Evolutionary conservation across 495 filamentous ascomycete species (phyloP).

Genomic region (Talaromyces nanjingensis): DNA sequence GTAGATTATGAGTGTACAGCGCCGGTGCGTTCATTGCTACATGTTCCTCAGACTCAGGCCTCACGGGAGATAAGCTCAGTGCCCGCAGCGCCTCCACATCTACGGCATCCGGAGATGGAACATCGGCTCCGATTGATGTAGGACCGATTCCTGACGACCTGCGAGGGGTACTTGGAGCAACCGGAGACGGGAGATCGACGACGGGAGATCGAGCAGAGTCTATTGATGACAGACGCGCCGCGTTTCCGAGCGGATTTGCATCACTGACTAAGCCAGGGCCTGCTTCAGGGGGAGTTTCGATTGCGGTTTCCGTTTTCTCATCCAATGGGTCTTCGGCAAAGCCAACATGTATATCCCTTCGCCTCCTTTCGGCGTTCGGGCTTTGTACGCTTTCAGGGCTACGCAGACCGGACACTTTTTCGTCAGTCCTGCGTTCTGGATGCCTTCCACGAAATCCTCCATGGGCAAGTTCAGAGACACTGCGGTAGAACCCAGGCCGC

Average conservation of each 20-base stretch:
- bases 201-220: neutral
- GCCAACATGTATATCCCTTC: constrained; percentile 44
- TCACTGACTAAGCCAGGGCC: neutral
- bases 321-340: constrained; percentile 37
- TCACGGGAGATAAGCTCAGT: neutral
- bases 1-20: constrained; percentile 55
- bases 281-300: neutral
- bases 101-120: neutral
- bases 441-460: constrained; percentile 31
- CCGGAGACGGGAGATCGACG: neutral
- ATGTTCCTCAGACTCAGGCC: neutral
- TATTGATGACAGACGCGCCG: neutral
- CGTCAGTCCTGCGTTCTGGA: constrained; percentile 10
- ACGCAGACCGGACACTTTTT: constrained; percentile 8
- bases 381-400: constrained; percentile 10
- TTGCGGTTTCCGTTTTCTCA: constrained; percentile 6
- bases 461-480: constrained; percentile 26
- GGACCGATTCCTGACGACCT: neutral
- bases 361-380: constrained; percentile 11
- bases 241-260: neutral
- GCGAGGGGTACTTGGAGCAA: neutral
- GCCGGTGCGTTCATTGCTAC: constrained; percentile 18
- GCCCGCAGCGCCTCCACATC: neutral
- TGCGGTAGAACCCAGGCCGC: constrained; percentile 26
- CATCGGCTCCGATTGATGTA: neutral